Evolutionary conservation across 768 basidiomycete species (phyloP).

Genomic region (Pisolithus marmoratus): DNA sequence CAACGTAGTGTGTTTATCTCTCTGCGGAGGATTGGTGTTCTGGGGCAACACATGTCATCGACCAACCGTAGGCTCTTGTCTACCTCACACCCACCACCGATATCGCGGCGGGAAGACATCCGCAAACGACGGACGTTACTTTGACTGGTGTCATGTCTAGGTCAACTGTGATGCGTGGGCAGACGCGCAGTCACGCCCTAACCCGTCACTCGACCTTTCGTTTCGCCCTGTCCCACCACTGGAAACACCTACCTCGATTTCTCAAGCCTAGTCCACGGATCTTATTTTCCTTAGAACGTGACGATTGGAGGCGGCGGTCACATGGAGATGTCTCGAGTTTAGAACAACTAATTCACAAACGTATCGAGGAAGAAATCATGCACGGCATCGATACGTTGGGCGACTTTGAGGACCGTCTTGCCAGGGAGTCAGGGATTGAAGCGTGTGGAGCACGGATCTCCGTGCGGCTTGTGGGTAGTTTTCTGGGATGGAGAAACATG

Average conservation of each 20-base stretch:
- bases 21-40: no score
- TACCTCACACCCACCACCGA: background rate
- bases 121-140: constrained; percentile 12
- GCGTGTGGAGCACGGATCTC: constrained; percentile 77
- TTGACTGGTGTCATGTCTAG: constrained; percentile 15
- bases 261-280: constrained; percentile 10
- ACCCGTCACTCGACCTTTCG: constrained; percentile 13
- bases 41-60: no score
- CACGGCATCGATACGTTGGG: constrained; percentile 73
- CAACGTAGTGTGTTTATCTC: no score
- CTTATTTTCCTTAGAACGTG: constrained; percentile 39
- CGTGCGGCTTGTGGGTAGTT: constrained; percentile 62
- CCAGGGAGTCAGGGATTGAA: constrained; percentile 10
- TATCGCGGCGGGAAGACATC: background rate
- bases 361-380: constrained; percentile 70
- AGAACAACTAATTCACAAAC: constrained; percentile 43
- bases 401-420: constrained; percentile 62
- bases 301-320: constrained; percentile 27
- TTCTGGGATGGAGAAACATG: background rate
- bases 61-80: constrained; percentile 6
- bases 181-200: constrained; percentile 22
- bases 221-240: background rate
- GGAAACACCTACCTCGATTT: background rate
- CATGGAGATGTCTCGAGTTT: constrained; percentile 7
- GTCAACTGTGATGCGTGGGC: constrained; percentile 13